These are phyloP conservation scores for Sphaerostilbella broomeana DNA, from an alignment of 2,329 filamentous ascomycete genomes.

Conservation along the genomic window DNA sequence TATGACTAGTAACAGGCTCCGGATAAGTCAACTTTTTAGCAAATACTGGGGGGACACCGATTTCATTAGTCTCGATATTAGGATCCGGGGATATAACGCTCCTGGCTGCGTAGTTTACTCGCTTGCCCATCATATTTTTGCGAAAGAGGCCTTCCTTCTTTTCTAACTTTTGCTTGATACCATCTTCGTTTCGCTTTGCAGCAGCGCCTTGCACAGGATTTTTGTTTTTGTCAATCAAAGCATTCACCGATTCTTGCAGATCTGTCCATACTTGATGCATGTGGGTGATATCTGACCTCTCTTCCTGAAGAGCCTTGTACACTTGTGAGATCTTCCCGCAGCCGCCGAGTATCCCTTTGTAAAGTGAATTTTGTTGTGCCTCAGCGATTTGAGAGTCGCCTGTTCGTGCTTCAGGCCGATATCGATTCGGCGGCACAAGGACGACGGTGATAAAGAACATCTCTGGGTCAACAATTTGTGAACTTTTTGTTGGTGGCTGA, in stretches of 20 bases:
- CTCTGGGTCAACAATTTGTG: conserved; percentile 59
- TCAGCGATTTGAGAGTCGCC: conserved; percentile 79
- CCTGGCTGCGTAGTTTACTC: conserved; percentile 95
- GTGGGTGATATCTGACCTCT: conserved; percentile 52
- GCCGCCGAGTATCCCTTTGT: conserved; percentile 73
- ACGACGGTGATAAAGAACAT: conserved; percentile 92
- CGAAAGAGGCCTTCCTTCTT: conserved; percentile 98
- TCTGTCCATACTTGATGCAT: conserved; percentile 76
- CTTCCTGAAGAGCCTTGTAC: conserved; percentile 45
- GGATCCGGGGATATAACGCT: conserved; percentile 98
- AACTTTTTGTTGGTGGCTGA: conserved; percentile 53
- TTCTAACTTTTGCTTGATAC: conserved; percentile 95
- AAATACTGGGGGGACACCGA: conserved; percentile 96
- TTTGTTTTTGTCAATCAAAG: conserved; percentile 83
- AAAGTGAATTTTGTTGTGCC: conserved; percentile 79
- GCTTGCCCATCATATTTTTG: conserved; percentile 99
- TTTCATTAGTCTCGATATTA: conserved; percentile 98
- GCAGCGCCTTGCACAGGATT: conserved; percentile 76
- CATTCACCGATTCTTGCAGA: conserved; percentile 85
- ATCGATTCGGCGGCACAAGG: conserved; percentile 87
- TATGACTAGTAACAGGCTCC: conserved; percentile 94
- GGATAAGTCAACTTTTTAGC: conserved; percentile 94
- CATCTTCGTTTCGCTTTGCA: conserved; percentile 74
- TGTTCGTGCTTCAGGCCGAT: conserved; percentile 77
- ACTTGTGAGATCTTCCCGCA: conserved; percentile 70